A percentile compares a stretch with the other conserved stretches of the same genome.
These are phyloP conservation scores for Chenopodium album DNA, from an alignment of 148 eudicot genomes.

Conservation along the genomic window DNA sequence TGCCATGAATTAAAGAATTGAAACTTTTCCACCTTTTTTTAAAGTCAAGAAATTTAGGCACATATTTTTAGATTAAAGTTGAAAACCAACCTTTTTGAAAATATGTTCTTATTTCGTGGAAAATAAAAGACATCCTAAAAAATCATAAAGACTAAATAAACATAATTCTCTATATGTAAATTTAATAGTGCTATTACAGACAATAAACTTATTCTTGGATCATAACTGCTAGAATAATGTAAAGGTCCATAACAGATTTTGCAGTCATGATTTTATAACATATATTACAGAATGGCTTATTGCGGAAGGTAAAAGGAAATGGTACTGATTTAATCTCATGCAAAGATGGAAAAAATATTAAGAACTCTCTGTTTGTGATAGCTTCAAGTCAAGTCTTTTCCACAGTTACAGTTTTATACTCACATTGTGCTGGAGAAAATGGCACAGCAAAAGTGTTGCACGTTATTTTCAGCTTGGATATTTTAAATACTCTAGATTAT, in stretches of 20 bases:
- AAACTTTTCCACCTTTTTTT: neutral
- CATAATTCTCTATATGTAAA: no score
- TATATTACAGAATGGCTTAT: neutral
- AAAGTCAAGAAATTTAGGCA: neutral
- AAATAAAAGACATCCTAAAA: neutral
- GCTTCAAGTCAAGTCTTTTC: neutral
- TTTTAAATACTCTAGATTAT: neutral
- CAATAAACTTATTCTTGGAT: no score
- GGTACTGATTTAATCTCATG: neutral
- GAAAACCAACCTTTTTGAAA: neutral
- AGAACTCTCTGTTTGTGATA: neutral
- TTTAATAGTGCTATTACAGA: no score
- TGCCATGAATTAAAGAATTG: neutral
- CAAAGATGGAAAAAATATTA: neutral
- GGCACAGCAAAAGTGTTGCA: neutral
- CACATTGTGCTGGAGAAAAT: neutral
- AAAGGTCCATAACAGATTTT: no score
- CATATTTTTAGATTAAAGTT: no score
- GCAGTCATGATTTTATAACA: no score
- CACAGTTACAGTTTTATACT: neutral
- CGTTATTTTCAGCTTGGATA: neutral
- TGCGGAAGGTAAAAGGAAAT: neutral
- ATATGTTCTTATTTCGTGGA: neutral
- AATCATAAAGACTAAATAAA: neutral
- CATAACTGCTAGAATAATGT: no score